These are phyloP conservation scores for Erythrophleum fordii DNA, from an alignment of 306 rosid genomes.

Conservation along the genomic window DNA sequence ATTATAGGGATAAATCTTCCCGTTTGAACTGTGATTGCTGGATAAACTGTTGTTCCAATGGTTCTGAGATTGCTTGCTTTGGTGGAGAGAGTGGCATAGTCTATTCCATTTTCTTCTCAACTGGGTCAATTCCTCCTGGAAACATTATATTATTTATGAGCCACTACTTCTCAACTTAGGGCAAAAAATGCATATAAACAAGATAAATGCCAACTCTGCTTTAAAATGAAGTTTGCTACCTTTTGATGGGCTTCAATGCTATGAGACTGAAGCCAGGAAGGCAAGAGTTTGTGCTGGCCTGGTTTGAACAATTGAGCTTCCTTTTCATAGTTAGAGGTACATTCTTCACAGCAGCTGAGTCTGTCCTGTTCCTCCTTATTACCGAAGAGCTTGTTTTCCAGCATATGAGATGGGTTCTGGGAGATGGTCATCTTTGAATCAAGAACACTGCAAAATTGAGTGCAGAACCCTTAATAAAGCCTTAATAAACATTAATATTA, in stretches of 20 bases:
- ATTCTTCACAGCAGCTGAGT: slow-evolving; percentile 67
- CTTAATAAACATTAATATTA: background rate
- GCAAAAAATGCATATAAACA: background rate
- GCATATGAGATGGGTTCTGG: slow-evolving; percentile 45
- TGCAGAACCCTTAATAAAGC: slow-evolving; percentile 25
- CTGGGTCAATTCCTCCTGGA: slow-evolving; percentile 60
- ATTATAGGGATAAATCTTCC: slow-evolving; percentile 46
- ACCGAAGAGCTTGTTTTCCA: slow-evolving; percentile 59
- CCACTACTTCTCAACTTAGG: background rate
- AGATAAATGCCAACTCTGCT: background rate
- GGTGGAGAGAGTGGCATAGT: slow-evolving; percentile 64
- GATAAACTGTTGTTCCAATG: slow-evolving; percentile 38
- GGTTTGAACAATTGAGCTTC: slow-evolving; percentile 64
- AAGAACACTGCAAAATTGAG: slow-evolving; percentile 52
- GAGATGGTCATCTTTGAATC: slow-evolving; percentile 57
- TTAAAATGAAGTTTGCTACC: slow-evolving; percentile 44
- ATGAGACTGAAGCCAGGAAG: slow-evolving; percentile 84
- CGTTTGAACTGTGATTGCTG: slow-evolving; percentile 42
- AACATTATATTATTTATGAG: slow-evolving; percentile 20
- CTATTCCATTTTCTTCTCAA: slow-evolving; percentile 73
- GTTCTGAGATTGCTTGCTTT: slow-evolving; percentile 50
- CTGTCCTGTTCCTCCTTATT: slow-evolving; percentile 52
- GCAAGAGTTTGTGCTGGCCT: slow-evolving; percentile 61
- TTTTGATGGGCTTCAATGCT: slow-evolving; percentile 53
- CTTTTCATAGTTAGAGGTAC: slow-evolving; percentile 66